phyloP scores from a whole-genome alignment of 2,329 filamentous ascomycete species.

The Fusarium sulawesiense region DNA sequence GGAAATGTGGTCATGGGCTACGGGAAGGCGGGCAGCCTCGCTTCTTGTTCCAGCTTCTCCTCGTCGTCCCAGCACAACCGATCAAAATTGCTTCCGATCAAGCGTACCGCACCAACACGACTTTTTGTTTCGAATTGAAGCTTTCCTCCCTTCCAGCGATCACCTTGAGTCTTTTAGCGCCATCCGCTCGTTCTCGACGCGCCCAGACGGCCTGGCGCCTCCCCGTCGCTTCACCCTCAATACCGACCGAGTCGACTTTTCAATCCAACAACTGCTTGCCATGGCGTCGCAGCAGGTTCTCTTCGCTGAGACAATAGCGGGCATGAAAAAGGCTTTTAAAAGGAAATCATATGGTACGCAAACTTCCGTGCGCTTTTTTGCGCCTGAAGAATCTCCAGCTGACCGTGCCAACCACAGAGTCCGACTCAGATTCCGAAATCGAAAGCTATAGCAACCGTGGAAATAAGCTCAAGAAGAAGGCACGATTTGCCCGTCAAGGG shows the following conservation, averaged over 20 bases:
- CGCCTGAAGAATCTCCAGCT: slow-evolving; percentile 21
- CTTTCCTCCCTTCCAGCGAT: not conserved
- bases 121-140: not conserved
- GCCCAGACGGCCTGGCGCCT: slow-evolving; percentile 24
- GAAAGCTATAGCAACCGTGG: slow-evolving; percentile 78
- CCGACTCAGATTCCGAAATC: slow-evolving; percentile 80
- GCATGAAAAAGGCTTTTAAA: slow-evolving; percentile 75
- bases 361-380: slow-evolving; percentile 9
- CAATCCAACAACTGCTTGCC: slow-evolving; percentile 30
- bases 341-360: slow-evolving; percentile 69
- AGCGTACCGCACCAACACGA: slow-evolving; percentile 23
- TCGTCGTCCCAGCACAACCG: slow-evolving; percentile 41
- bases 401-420: slow-evolving; percentile 64
- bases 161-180: not conserved
- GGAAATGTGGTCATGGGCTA: slow-evolving; percentile 49
- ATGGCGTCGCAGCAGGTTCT: slow-evolving; percentile 68
- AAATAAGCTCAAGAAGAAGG: slow-evolving; percentile 81
- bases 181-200: not conserved
- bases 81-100: slow-evolving; percentile 39
- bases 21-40: slow-evolving; percentile 49
- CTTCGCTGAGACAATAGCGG: slow-evolving; percentile 73
- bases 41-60: slow-evolving; percentile 46
- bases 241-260: slow-evolving; percentile 20
- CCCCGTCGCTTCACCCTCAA: slow-evolving; percentile 36
- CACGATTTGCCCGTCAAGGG: slow-evolving; percentile 76